Evolutionary conservation across 2,329 filamentous ascomycete genomes (phyloP), one percentile per base, ranked within the genome.

Genomic region (Paracorniculantispora psalliotae): DNA sequence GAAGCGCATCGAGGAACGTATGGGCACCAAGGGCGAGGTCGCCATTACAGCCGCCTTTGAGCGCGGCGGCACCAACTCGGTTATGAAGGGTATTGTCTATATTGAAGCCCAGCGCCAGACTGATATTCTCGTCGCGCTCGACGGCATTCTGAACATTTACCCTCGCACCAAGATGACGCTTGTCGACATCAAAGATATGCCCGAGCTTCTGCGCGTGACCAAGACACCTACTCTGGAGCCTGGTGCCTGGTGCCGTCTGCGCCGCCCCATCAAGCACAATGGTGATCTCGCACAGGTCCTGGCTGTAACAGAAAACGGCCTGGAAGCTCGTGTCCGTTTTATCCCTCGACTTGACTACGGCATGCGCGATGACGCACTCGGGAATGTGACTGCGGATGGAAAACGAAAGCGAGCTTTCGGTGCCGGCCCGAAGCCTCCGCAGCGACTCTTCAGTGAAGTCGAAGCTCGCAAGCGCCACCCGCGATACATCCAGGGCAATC

Each of bases 151-250:
- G 62, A 92, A 96, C 69, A 89, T 96, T 39, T 99, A 97, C 71
- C 90, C 93, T 57, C 86, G 91, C 59, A 89, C 85, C 28, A 94
- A 92, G 73, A 88, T 94, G 76, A 84, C 92, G 47, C 79, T 97
- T 54, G 91, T 99, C 44, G 91, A 94, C 51, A 92, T 97, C 68
- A 96, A 96, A 72, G 94, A 99, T 74, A 96, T 97, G 87, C 93
- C 94, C 1, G 94, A 97, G 73, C 82, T 99, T n/a, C 81, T 99
- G 19, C 86, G 92, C 54, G 91, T 96, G 28, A 87, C 86, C 61
- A 96, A 96, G 77, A 93, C 89, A 2, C 90, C 92, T 50, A 86
- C 87, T 26, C 79, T 99, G 35, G 86, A 94, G 66, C 89, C 89
- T 10, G 93, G 93, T 63, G 91, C 91, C 39, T 99, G 94, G 83